Percentiles rank a stretch among this genome's conserved stretches.
phyloP scores from a whole-genome alignment of 1,284 basidiomycete species.

The Cutaneotrichosporon sp. region DNA sequence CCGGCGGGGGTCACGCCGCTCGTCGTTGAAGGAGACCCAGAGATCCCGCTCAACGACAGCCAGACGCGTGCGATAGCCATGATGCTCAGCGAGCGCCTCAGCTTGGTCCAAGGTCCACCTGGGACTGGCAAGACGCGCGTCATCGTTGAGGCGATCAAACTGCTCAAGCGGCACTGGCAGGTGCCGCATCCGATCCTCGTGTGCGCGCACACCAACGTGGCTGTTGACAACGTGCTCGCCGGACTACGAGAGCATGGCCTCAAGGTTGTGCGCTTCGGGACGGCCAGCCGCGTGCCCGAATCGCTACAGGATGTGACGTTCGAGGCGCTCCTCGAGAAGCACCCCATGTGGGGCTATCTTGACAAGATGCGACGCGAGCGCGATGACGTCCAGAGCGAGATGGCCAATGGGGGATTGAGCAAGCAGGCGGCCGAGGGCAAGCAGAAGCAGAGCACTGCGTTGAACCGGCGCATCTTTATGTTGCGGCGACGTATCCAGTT shows the following conservation, averaged over 20 bases:
- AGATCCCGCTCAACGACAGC: conserved; percentile 69
- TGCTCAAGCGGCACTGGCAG: conserved; percentile 79
- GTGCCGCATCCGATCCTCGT: conserved; percentile 81
- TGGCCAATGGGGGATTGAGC: conserved; percentile 38
- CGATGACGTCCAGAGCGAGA: conserved; percentile 55
- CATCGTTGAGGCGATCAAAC: conserved; percentile 75
- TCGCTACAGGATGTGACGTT: conserved; percentile 64
- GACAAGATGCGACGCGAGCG: conserved; percentile 61
- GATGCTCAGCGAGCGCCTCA: conserved; percentile 76
- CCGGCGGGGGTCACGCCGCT: conserved; percentile 59
- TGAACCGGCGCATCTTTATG: conserved; percentile 30
- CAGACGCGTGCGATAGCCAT: conserved; percentile 79
- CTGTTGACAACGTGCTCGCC: conserved; percentile 88
- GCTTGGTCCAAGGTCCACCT: conserved; percentile 87
- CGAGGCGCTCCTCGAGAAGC: conserved; percentile 64
- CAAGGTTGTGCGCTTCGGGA: conserved; percentile 74
- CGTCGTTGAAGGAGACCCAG: conserved; percentile 75
- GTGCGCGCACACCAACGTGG: conserved; percentile 89
- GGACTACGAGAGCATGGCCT: conserved; percentile 62
- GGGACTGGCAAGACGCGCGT: conserved; percentile 96
- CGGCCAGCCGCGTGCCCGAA: conserved; percentile 62
- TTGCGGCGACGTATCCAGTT: conserved; percentile 33
- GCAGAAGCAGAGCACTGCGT: conserved; percentile 57
- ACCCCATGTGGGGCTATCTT: conserved; percentile 60
- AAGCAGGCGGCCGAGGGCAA: conserved; percentile 28